Conservation (phyloP, 1,284 basidiomycete species). For the Papiliotrema laurentii region DNA sequence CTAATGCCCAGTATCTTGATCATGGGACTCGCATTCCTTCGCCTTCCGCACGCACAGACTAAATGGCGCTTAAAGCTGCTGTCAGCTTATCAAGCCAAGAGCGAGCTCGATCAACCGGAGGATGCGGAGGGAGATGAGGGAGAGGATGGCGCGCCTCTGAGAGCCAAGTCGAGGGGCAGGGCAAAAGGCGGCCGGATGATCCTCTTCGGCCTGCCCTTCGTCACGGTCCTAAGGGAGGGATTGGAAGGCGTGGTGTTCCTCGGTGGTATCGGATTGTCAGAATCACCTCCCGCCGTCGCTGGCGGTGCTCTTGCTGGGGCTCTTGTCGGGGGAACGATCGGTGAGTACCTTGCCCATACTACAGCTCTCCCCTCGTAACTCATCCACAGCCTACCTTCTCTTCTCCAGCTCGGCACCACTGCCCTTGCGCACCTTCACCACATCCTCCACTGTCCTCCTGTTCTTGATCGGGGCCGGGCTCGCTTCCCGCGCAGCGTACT, state of each 20-base stretch:
- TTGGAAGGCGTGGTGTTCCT: constrained; percentile 87
- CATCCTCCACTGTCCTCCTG: constrained; percentile 76
- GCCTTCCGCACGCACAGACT: constrained; percentile 69
- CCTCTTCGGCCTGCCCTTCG: constrained; percentile 74
- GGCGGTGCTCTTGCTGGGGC: constrained; percentile 64
- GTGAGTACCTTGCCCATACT: no score
- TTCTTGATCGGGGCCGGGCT: constrained; percentile 83
- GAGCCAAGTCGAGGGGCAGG: constrained; percentile 11
- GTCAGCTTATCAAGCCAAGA: constrained; percentile 60
- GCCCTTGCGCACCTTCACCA: constrained; percentile 66
- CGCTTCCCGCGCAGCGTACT: constrained; percentile 66
- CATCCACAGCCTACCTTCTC: constrained; percentile 23
- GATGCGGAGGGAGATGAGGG: neutral
- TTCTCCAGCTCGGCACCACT: constrained; percentile 26
- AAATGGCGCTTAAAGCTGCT: constrained; percentile 84
- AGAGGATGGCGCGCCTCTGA: neutral
- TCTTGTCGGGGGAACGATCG: constrained; percentile 57
- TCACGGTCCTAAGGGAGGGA: constrained; percentile 85
- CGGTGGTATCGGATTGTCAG: constrained; percentile 58
- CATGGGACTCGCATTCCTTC: constrained; percentile 71
- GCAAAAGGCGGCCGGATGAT: constrained; percentile 46
- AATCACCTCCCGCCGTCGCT: constrained; percentile 13
- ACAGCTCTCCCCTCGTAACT: neutral
- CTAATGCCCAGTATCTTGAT: constrained; percentile 36
- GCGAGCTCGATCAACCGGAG: neutral